Evolutionary conservation across 2,329 filamentous ascomycete genomes (phyloP), one percentile per base, ranked within the genome.

Genomic region (Cladosporium sp.): DNA sequence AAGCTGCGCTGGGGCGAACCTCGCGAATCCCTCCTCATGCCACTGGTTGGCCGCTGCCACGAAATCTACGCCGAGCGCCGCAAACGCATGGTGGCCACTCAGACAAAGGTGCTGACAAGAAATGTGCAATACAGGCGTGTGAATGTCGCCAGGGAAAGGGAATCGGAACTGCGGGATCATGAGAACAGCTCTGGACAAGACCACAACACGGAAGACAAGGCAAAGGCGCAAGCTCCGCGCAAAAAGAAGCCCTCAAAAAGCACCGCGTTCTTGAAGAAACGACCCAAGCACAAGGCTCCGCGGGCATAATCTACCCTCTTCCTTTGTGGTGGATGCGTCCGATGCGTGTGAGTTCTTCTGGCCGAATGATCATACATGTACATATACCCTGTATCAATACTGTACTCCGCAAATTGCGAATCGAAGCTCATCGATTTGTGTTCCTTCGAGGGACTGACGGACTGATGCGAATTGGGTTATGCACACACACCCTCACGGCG

Each of bases 31-130:
- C n/a, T 75, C 18, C 65, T 76, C 21, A 50, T 59, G 57, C 44
- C 35, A 3, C 33, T 74, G 21, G 71, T 77, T 16, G 75, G 76
- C 14, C 64, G 70, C 11, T 70, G 70, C 56, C 72, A 77, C 66
- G 69, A 73, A 40, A 60, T 71, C 5, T 72, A 69, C 46, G 63
- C 66, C 6, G 66, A 61, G 35, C 67, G 70, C 14, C 50, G 50
- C 12, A 8, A 31, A 18, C 50, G 50, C 28, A 53, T 53, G 50
- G 18, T 28, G 6, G 26, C 18, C 37, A 3, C 0, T 2, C 4
- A 44, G 37, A 3, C 7, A n/a, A n/a, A 44, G 37, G 2, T 18
- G 2, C 18, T 21, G 37, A 18, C 37, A 3, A 16, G 1, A 6
- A 2, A 16, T 16, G 18, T 21, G 37, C 37, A 44, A 1, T 44